A percentile compares a stretch with the other conserved stretches of the same genome.
Conservation (phyloP, 2,329 filamentous ascomycete genomes). For the Colletotrichum orchidophilum region DNA sequence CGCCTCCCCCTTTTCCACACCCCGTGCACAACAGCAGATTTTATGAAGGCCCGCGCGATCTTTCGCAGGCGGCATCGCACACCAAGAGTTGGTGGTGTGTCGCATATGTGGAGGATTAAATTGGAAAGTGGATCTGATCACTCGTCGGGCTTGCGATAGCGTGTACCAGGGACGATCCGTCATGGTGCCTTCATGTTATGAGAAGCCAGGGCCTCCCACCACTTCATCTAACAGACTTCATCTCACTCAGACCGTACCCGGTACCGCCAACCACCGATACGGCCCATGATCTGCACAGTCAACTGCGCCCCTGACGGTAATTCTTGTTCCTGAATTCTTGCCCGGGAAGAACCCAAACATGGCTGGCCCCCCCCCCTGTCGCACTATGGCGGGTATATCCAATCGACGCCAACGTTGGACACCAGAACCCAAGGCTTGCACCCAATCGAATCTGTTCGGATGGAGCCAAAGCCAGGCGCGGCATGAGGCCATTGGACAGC, state of each 20-base stretch:
- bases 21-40: slow-evolving; percentile 2
- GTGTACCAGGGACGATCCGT: neutral
- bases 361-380: slow-evolving; percentile 2
- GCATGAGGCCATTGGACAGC: slow-evolving; percentile 24
- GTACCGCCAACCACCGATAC: neutral
- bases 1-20: slow-evolving; percentile 12
- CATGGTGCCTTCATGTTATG: neutral
- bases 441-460: slow-evolving; percentile 2
- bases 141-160: slow-evolving; percentile 1
- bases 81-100: slow-evolving; percentile 21
- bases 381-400: slow-evolving; percentile 6
- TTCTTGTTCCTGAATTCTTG: slow-evolving; percentile 29
- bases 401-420: slow-evolving; percentile 15
- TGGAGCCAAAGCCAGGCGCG: slow-evolving; percentile 11
- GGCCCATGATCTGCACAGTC: slow-evolving; percentile 18
- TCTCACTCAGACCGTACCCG: neutral
- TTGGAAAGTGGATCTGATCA: slow-evolving; percentile 30
- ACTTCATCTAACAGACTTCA: neutral
- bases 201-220: neutral
- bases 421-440: neutral
- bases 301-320: slow-evolving; percentile 32
- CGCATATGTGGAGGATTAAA: slow-evolving; percentile 29
- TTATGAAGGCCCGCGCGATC: slow-evolving; percentile 27
- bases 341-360: slow-evolving; percentile 4
- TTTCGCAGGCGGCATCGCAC: neutral